phyloP scores from a whole-genome alignment of 768 basidiomycete species.

The Mycena kentingensis region DNA sequence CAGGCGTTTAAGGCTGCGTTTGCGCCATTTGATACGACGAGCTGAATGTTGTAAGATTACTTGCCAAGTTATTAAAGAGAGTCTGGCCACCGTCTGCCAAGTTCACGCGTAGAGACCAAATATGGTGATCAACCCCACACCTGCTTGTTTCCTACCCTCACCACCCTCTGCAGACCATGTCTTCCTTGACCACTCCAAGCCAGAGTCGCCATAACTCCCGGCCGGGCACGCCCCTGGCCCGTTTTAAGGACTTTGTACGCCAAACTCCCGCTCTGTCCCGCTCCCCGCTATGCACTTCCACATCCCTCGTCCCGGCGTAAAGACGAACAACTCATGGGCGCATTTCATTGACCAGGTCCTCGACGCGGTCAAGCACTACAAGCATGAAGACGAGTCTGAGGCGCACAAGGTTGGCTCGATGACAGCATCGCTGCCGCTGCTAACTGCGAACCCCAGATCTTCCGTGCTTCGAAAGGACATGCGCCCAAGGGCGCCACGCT shows the following conservation, averaged over 20 bases:
- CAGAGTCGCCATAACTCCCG: conserved; percentile 33
- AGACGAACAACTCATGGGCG: conserved; percentile 39
- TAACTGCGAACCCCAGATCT: conserved; percentile 53
- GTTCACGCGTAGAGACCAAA: too few relatives aligned
- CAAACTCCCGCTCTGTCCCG: conserved; percentile 5
- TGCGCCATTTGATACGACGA: conserved; percentile 64
- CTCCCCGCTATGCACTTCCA: conserved; percentile 46
- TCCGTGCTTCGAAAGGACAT: conserved; percentile 72
- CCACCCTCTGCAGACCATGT: conserved; percentile 3
- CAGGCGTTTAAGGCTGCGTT: conserved; percentile 85
- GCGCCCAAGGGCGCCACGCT: conserved; percentile 58
- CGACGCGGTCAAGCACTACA: conserved; percentile 66
- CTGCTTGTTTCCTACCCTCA: neutral
- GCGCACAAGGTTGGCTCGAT: conserved; percentile 67
- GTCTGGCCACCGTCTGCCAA: neutral
- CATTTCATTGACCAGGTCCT: conserved; percentile 61
- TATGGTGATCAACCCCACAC: neutral
- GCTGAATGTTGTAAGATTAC: too few relatives aligned
- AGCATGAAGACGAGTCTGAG: conserved; percentile 82
- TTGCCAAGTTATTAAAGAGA: too few relatives aligned
- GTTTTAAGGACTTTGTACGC: conserved; percentile 47
- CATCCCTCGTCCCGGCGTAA: conserved; percentile 37
- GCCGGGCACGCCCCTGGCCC: conserved; percentile 36
- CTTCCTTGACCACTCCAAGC: neutral
- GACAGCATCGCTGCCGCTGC: neutral